Evolutionary conservation across 768 basidiomycete species (phyloP).

Genomic region (Podaxis mareebaensis): DNA sequence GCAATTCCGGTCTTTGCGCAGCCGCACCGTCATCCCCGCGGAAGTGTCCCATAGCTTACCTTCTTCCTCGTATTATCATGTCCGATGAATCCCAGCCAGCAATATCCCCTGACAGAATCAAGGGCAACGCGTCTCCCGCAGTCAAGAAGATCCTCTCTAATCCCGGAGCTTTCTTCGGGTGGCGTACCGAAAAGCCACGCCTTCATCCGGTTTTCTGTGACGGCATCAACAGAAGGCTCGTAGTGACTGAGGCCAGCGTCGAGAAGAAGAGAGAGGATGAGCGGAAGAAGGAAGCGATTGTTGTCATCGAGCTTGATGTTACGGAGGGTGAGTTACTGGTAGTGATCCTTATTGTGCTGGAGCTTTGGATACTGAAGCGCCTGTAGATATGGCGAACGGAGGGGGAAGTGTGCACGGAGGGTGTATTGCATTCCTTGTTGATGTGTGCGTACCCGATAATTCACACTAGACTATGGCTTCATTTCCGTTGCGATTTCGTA

Average conservation of each 20-base stretch:
- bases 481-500: constrained; percentile 18
- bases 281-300: constrained; percentile 39
- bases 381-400: constrained; percentile 56
- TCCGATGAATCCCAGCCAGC: neutral
- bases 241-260: constrained; percentile 40
- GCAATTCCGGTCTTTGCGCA: neutral
- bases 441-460: constrained; percentile 37
- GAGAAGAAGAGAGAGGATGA: constrained; percentile 42
- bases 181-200: constrained; percentile 10
- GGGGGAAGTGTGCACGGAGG: constrained; percentile 51
- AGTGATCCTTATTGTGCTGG: neutral
- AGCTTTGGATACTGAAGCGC: neutral
- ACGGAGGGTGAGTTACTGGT: constrained; percentile 34
- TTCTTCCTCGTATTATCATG: neutral
- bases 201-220: constrained; percentile 23
- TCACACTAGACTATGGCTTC: neutral
- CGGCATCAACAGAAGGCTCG: constrained; percentile 26
- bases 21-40: neutral
- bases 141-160: constrained; percentile 25
- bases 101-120: constrained; percentile 5
- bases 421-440: constrained; percentile 54
- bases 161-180: constrained; percentile 20
- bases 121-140: constrained; percentile 26
- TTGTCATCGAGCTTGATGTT: constrained; percentile 43
- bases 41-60: too few species aligned